These are phyloP conservation scores for Penicillium arizonense DNA, from an alignment of 495 filamentous ascomycete species.

Conservation along the genomic window DNA sequence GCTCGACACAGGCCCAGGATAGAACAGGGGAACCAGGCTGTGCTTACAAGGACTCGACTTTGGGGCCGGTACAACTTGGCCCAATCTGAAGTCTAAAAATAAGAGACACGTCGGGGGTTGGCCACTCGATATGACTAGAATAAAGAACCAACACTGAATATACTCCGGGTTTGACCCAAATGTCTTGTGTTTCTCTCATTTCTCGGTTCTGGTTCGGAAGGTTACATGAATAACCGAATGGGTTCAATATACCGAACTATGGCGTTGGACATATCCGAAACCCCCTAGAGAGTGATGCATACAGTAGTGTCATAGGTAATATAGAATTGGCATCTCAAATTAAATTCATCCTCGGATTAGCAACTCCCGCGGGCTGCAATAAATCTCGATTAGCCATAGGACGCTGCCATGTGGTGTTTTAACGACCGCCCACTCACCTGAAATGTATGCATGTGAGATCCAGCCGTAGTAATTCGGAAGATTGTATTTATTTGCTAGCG, in stretches of 20 bases:
- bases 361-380: not conserved
- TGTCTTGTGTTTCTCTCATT: not conserved
- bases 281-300: not conserved
- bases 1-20: not conserved
- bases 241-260: not conserved
- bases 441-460: constrained; percentile 11
- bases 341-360: not conserved
- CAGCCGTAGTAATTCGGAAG: constrained; percentile 1
- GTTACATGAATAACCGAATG: not conserved
- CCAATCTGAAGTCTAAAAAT: constrained; percentile 7
- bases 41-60: not conserved
- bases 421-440: not conserved
- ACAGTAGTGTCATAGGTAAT: not conserved
- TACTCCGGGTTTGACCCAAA: not conserved
- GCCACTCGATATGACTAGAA: not conserved
- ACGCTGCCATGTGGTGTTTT: constrained; percentile 1
- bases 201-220: not conserved
- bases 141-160: not conserved
- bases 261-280: not conserved
- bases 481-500: constrained; percentile 6
- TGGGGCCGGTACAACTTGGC: not conserved
- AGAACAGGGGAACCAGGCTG: not conserved
- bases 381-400: not conserved
- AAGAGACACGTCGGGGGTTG: not conserved
- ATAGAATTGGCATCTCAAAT: not conserved